These are phyloP conservation scores for Inonotus hispidus DNA, from an alignment of 1,284 basidiomycete genomes.

Conservation along the genomic window DNA sequence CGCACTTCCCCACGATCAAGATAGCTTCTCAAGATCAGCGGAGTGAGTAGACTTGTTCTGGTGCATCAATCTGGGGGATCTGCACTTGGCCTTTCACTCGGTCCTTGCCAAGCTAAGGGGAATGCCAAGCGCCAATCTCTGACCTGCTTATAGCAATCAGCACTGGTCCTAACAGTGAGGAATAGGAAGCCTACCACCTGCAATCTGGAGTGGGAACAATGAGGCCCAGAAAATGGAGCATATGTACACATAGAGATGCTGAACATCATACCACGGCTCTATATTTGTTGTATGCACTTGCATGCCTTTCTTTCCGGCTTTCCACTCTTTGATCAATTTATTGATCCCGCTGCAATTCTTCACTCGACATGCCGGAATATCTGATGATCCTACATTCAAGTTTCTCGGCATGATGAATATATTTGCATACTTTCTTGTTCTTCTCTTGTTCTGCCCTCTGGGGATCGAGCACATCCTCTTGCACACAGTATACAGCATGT, in stretches of 20 bases:
- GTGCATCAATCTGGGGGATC: too few species aligned
- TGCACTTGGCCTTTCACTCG: too few species aligned
- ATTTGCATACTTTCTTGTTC: conserved; percentile 38
- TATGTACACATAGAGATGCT: conserved; percentile 32
- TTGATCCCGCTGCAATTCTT: conserved; percentile 35
- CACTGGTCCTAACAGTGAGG: too few species aligned
- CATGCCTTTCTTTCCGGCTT: conserved; percentile 39
- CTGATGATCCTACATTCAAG: conserved; percentile 41
- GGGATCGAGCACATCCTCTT: conserved; percentile 50
- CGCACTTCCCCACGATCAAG: too few species aligned
- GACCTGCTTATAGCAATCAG: too few species aligned
- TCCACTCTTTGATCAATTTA: conserved; percentile 43
- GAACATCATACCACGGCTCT: conserved; percentile 45
- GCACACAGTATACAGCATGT: conserved; percentile 42
- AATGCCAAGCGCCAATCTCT: too few species aligned
- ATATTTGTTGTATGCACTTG: conserved; percentile 53
- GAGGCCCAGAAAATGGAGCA: neutral
- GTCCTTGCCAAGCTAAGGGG: too few species aligned
- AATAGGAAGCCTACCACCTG: conserved; percentile 44
- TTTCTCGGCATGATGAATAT: conserved; percentile 43
- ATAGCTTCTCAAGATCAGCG: too few species aligned
- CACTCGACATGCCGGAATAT: conserved; percentile 34
- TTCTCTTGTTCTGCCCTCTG: conserved; percentile 34
- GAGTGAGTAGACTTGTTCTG: too few species aligned
- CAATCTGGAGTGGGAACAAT: neutral